These are phyloP conservation scores for Rhinocladiella similis DNA, from an alignment of 2,329 filamentous ascomycete genomes.

Conservation along the genomic window DNA sequence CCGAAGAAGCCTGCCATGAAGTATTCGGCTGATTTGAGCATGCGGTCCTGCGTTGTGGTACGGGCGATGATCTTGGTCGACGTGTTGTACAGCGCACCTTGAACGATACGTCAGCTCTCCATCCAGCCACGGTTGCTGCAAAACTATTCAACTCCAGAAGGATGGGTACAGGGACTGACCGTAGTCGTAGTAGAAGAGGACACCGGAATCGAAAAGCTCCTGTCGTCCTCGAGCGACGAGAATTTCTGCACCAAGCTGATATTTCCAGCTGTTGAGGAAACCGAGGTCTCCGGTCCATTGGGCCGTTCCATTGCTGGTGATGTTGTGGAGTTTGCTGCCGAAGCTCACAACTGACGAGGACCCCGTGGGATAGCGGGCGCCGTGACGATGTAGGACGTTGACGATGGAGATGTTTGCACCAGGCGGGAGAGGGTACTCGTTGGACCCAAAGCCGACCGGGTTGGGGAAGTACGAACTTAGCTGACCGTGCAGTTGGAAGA, in stretches of 20 bases:
- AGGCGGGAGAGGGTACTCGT: slow-evolving; percentile 58
- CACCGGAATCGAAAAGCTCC: slow-evolving; percentile 70
- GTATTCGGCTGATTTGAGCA: slow-evolving; percentile 75
- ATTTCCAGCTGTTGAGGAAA: slow-evolving; percentile 70
- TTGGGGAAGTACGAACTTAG: slow-evolving; percentile 70
- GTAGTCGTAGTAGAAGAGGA: slow-evolving; percentile 73
- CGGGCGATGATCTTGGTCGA: slow-evolving; percentile 69
- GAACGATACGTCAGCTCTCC: background rate
- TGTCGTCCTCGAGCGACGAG: slow-evolving; percentile 71
- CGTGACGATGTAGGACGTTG: slow-evolving; percentile 72
- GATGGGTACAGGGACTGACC: slow-evolving; percentile 42
- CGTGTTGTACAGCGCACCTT: slow-evolving; percentile 62
- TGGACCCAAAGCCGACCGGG: slow-evolving; percentile 68
- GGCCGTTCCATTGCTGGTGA: slow-evolving; percentile 50
- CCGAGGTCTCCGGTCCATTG: slow-evolving; percentile 59
- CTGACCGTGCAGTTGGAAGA: slow-evolving; percentile 70
- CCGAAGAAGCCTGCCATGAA: slow-evolving; percentile 80
- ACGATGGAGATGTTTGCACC: slow-evolving; percentile 36
- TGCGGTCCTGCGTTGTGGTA: slow-evolving; percentile 74
- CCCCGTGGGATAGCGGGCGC: slow-evolving; percentile 69
- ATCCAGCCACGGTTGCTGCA: too few species aligned
- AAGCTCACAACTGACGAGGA: slow-evolving; percentile 57
- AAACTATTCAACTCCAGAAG: too few species aligned
- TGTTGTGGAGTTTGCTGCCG: slow-evolving; percentile 59
- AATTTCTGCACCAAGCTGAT: slow-evolving; percentile 69